Evolutionary conservation across 306 rosid species (phyloP).

Genomic region (Vigna unguiculata): DNA sequence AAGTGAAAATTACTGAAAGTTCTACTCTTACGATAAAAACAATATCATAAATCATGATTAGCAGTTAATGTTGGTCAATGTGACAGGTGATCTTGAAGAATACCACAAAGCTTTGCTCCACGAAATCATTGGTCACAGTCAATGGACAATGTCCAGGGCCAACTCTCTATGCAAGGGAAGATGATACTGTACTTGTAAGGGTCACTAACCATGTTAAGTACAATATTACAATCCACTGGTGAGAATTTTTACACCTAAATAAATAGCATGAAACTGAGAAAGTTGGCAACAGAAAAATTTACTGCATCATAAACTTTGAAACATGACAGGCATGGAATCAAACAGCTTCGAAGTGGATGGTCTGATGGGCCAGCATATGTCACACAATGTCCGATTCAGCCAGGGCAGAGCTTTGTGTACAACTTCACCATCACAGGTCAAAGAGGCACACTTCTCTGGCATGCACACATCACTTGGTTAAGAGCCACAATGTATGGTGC

Average conservation of each 20-base stretch:
- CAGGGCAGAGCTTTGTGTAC: slow-evolving; percentile 65
- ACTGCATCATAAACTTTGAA: slow-evolving; percentile 30
- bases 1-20: slow-evolving; percentile 11
- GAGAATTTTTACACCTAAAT: slow-evolving; percentile 39
- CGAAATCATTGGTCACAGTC: slow-evolving; percentile 57
- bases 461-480: slow-evolving; percentile 82
- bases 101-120: slow-evolving; percentile 67
- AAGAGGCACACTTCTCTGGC: slow-evolving; percentile 91
- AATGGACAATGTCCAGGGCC: slow-evolving; percentile 81
- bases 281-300: background rate
- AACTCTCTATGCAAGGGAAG: slow-evolving; percentile 76
- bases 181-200: slow-evolving; percentile 63
- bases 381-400: slow-evolving; percentile 79
- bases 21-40: slow-evolving; percentile 24
- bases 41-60: background rate
- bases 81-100: slow-evolving; percentile 71
- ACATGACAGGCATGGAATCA: slow-evolving; percentile 72
- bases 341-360: slow-evolving; percentile 68
- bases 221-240: slow-evolving; percentile 81
- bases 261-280: slow-evolving; percentile 18
- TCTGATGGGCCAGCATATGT: slow-evolving; percentile 83
- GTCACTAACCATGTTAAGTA: slow-evolving; percentile 70
- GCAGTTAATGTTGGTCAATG: slow-evolving; percentile 29
- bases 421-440: slow-evolving; percentile 73
- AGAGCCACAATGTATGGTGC: slow-evolving; percentile 79